Evolutionary conservation across 257 asterid genomes (phyloP), one percentile per base, ranked within the genome.

Genomic region (Sherardia arvensis): DNA sequence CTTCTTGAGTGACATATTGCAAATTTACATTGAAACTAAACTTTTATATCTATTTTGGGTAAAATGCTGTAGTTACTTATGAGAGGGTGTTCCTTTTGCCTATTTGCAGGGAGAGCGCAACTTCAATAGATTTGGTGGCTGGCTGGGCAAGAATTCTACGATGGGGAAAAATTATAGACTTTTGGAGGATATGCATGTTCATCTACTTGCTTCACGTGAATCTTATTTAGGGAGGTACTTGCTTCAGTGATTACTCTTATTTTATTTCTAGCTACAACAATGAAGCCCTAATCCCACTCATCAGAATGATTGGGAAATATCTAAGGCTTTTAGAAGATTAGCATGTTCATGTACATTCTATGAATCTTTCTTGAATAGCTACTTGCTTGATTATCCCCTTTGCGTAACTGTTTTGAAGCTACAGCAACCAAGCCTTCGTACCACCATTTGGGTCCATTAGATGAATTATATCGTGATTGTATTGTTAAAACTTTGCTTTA

Each of bases 71-170:
- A 26, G 11, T 28, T 62, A 40, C 27, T 48, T 22, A 43, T 12
- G 18, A 28, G 40, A 28, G 40, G 63, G 68, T 56, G 12, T 67
- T 34, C 17, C 23, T 59, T 65, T 51, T 59, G 40, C 38, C 69
- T 36, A 28, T 70, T 66, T 74, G 58, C 80, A 93, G 99, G 97
- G 99, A 27, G 99, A 90, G 66, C 95, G 88, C 73, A 90, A 90
- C 80, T 93, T 68, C 79, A 93, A 84, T 71, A 85, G 97, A 64
- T 93, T 93, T 83, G 99, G 96, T 75, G 96, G 99, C 48, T 93
- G 99, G 99, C 84, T 93, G 61, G 99, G 99, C 40, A 93, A 93
- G 83, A 93, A 93, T 78, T 93, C 97, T 25, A 93, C 95, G 8
- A 76, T 71, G 82, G 92, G 94, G 48, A 90, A 93, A 77, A 87